Conservation (phyloP, 805 yeast genomes). For the Blastobotrys robertii region DNA sequence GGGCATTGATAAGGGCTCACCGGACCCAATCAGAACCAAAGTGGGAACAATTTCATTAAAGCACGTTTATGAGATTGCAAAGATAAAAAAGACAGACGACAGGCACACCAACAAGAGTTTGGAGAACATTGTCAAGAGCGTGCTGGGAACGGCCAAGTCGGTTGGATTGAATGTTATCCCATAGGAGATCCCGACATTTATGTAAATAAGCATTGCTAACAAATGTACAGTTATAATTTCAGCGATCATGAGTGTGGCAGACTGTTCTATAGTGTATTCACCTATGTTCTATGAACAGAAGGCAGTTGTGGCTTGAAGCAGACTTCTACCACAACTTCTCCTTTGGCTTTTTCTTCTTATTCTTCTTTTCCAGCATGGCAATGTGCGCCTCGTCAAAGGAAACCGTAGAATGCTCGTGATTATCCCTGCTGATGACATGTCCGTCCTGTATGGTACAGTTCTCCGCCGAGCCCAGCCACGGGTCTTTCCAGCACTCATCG, state of each 20-base stretch:
- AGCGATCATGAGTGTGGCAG: no score
- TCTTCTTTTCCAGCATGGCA: conserved; percentile 78
- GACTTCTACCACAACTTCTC: conserved; percentile 29
- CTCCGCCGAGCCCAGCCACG: conserved; percentile 48
- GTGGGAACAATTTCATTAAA: conserved; percentile 70
- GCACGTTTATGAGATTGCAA: conserved; percentile 90
- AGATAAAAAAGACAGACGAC: conserved; percentile 78
- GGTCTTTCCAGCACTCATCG: conserved; percentile 45
- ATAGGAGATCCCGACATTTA: conserved; percentile 23
- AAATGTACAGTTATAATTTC: not conserved
- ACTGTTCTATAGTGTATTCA: not conserved
- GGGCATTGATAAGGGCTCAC: conserved; percentile 70
- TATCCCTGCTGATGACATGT: conserved; percentile 34
- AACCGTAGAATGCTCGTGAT: conserved; percentile 79
- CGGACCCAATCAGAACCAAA: conserved; percentile 44
- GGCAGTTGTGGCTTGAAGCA: not conserved
- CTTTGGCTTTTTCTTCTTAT: conserved; percentile 43
- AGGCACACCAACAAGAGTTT: conserved; percentile 62
- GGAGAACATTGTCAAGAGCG: conserved; percentile 69
- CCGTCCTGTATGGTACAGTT: conserved; percentile 49
- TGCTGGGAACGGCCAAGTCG: conserved; percentile 80
- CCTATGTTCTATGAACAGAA: not conserved
- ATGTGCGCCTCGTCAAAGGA: conserved; percentile 93
- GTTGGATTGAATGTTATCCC: conserved; percentile 79
- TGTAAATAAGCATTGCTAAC: not conserved